Evolutionary conservation across 2,329 filamentous ascomycete genomes (phyloP), one percentile per base, ranked within the genome.

Genomic region (Colletotrichum sp.): DNA sequence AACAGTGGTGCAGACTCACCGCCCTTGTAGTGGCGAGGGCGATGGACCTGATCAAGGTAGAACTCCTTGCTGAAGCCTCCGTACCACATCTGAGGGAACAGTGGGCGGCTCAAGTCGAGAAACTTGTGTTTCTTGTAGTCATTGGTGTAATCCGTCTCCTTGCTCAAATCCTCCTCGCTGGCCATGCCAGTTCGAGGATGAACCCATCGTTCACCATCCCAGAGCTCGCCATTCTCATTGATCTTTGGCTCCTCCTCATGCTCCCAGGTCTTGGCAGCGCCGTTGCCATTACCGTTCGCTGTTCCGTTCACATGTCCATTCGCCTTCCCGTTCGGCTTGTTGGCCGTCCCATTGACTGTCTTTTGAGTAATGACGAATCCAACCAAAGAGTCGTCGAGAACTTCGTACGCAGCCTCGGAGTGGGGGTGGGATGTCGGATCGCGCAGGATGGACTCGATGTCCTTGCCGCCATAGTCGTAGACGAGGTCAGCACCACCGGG

Each of bases 111-210:
- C 71, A 99, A 89, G 81, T 99, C 96, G 74, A 99, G 89, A 80
- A 99, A 99, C 84, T 98, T 97, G 90, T 98, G 93, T 72, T 90
- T 94, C 84, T 95, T 94, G 87, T 93, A 99, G 81, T 99, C 97
- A 59, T 84, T 84, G 29, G 76, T 83, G 71, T 88, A 83, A 81
- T 99, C 95, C 11, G 97, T 99, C 74, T 98, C 96, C 81, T 92
- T 93, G 77, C 88, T 94, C 74, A 99, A 86, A 78, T 99, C 97
- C 78, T 96, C 96, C 78, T 92, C 97, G 70, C 90, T 93, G 9
- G 95, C 94, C 94, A 98, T 95, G 82, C 96, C 96, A 6, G 97
- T 99, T 61, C 82, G 93, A 77, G 91, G 85, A 84, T 92, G 86
- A 76, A 89, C 81, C 80, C 77, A 76, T 21, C 70, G 69, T n/a